Evolutionary conservation across 2,329 filamentous ascomycete genomes (phyloP), one percentile per base, ranked within the genome.

Genomic region (Pyricularia pennisetigena): DNA sequence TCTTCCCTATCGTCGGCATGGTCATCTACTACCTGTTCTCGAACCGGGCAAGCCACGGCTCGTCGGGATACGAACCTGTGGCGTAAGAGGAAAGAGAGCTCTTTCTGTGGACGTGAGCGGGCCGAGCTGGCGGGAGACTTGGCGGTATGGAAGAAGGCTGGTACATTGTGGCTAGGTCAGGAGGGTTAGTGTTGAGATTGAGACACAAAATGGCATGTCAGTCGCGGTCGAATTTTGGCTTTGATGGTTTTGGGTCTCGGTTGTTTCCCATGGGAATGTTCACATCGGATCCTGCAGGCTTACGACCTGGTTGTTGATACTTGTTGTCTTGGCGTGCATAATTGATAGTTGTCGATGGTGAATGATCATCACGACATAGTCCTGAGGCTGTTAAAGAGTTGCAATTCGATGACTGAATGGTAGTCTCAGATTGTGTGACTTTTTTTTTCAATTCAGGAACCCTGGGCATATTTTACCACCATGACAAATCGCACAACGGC

Each of bases 1-100:
- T 89, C 70, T 88, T 89, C 79, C 87, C 87, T 4, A 79, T 90
- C 65, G 75, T 85, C 71, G 87, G 87, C 69, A 80, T 88, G 76
- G 76, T 88, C 73, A 77, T 88, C 76, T 90, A 89, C 78, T 89
- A 81, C 74, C 77, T 90, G 67, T 88, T 89, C 78, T 88, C 86
- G 64, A 85, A 89, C 78, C 85, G 87, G 66, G 78, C 79, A 62
- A 79, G 81, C 30, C 85, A 88, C 75, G 85, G 82, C 74, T 54
- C 41, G 16, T 79, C 79, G 54, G 79, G 80, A 62, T 76, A 32
- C 79, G 10, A 49, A 26, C 65, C 65, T 12, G 65, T 66, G 14
- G 65, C 65, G 35, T 66, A 66, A 65, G n/a, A 24, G 8, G 8
- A 0, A n/a, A n/a, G 20, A n/a, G 20, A 54, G 41, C 5, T 54